These are phyloP conservation scores for Chytridium lagenaria DNA, from an alignment of 371 early-diverging fungal genomes.

Conservation along the genomic window DNA sequence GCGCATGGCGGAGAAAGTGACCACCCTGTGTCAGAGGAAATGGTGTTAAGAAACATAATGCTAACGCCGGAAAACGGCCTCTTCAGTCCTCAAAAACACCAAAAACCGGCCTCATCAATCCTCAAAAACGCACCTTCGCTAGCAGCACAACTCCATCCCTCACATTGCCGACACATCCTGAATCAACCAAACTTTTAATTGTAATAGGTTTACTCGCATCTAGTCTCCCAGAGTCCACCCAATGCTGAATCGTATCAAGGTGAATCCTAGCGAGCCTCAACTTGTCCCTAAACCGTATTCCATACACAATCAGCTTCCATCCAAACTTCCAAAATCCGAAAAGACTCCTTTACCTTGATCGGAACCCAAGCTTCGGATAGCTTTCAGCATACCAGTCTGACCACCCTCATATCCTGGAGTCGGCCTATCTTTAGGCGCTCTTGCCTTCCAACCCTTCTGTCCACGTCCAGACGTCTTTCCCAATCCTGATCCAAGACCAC, in stretches of 20 bases:
- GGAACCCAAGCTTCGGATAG: conserved; percentile 88
- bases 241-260: conserved; percentile 89
- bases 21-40: conserved; percentile 43
- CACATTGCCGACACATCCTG: conserved; percentile 77
- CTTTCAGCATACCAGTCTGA: conserved; percentile 83
- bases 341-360: conserved; percentile 44
- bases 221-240: conserved; percentile 86
- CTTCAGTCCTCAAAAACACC: neutral
- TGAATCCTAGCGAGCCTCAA: conserved; percentile 56
- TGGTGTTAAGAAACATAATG: neutral
- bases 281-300: neutral
- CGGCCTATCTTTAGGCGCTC: conserved; percentile 79
- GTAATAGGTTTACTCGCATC: conserved; percentile 84
- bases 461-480: conserved; percentile 93
- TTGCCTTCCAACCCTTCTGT: conserved; percentile 91
- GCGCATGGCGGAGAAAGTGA: conserved; percentile 53
- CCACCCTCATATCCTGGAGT: conserved; percentile 93
- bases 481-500: conserved; percentile 52
- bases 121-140: conserved; percentile 64
- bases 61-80: neutral
- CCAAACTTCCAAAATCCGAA: conserved; percentile 6
- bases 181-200: conserved; percentile 77
- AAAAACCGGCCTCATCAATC: neutral
- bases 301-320: conserved; percentile 4
- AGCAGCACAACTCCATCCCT: conserved; percentile 88